phyloP scores from a whole-genome alignment of 148 eudicot genomes.

The Limonium bicolor region DNA sequence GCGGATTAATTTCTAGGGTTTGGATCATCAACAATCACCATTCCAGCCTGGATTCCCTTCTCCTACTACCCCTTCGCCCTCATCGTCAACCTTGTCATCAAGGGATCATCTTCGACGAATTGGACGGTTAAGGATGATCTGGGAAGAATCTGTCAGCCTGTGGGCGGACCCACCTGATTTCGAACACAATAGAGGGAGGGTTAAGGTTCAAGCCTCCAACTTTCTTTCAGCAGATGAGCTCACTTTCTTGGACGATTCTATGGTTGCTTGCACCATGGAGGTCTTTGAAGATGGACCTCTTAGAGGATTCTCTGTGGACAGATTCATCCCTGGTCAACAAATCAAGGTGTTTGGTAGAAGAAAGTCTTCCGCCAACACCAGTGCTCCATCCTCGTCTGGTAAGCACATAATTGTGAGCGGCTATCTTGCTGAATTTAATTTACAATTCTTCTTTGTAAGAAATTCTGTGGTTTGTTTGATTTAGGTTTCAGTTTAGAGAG shows the following conservation, averaged over 20 bases:
- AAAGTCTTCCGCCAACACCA: constrained; percentile 18
- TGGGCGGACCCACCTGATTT: constrained; percentile 78
- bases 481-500: constrained; percentile 35
- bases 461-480: too few species aligned
- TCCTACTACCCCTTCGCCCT: not conserved
- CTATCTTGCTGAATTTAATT: not conserved
- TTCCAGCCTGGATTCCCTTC: constrained; percentile 1
- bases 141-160: constrained; percentile 76
- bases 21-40: constrained; percentile 12
- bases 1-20: constrained; percentile 27
- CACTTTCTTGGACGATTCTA: constrained; percentile 55
- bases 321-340: constrained; percentile 58
- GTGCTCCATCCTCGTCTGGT: constrained; percentile 3
- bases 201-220: constrained; percentile 40
- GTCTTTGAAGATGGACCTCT: constrained; percentile 52
- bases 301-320: constrained; percentile 64
- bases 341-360: constrained; percentile 74
- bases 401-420: not conserved
- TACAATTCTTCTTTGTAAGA: not conserved
- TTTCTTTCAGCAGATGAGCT: constrained; percentile 62
- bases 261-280: constrained; percentile 67
- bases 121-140: constrained; percentile 56
- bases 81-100: constrained; percentile 7
- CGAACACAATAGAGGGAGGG: constrained; percentile 50
- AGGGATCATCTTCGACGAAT: constrained; percentile 39